phyloP scores from a whole-genome alignment of 768 basidiomycete species.

The Mycena albidolilacea region DNA sequence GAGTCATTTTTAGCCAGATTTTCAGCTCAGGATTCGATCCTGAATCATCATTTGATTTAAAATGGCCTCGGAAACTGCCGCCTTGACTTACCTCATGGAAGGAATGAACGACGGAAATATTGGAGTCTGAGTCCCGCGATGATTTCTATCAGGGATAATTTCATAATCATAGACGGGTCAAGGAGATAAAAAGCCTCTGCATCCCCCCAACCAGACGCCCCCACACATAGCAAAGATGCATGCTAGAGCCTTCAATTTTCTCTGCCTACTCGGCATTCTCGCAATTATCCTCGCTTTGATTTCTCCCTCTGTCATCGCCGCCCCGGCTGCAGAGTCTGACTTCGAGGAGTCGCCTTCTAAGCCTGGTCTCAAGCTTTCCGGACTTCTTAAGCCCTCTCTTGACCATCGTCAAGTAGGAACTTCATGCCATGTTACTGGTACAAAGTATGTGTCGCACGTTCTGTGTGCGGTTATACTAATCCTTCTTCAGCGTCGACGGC shows the following conservation, averaged over 20 bases:
- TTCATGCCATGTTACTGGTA: too few relatives aligned
- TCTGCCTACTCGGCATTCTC: conserved; percentile 2
- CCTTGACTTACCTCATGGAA: too few relatives aligned
- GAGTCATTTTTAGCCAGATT: too few relatives aligned
- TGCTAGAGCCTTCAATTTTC: not conserved
- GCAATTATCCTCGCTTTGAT: not conserved
- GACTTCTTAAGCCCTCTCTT: not conserved
- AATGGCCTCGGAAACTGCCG: too few relatives aligned
- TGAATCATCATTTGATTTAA: too few relatives aligned
- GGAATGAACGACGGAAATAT: too few relatives aligned
- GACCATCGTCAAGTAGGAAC: not conserved
- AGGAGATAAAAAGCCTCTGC: too few relatives aligned
- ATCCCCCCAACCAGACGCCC: too few relatives aligned
- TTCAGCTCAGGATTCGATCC: too few relatives aligned
- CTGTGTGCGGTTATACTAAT: not conserved
- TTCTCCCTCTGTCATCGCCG: not conserved
- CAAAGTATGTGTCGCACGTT: not conserved
- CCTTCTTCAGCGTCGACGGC: not conserved
- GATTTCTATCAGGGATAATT: too few relatives aligned
- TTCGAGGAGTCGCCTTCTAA: not conserved
- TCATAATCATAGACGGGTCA: too few relatives aligned
- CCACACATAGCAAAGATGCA: not conserved
- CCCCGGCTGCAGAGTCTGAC: conserved; percentile 2
- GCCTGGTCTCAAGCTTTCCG: conserved; percentile 7
- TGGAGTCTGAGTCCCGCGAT: too few relatives aligned